Evolutionary conservation across 2,329 filamentous ascomycete genomes (phyloP), one percentile per base, ranked within the genome.

Genomic region (Pyrenophora tritici-repentis): DNA sequence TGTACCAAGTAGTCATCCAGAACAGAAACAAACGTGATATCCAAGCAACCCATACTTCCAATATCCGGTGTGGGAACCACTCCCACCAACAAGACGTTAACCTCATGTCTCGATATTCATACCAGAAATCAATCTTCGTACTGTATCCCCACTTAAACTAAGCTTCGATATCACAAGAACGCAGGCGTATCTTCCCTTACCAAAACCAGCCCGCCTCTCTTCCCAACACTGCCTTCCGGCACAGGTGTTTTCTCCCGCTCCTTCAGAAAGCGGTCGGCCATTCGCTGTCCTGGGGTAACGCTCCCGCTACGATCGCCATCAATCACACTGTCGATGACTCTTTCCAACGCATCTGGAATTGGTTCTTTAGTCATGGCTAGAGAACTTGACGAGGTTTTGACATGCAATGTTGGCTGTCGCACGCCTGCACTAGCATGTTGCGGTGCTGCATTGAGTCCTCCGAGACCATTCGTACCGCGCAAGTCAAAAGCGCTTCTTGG

Each of bases 401-500:
- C 10, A 10, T 53, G 41, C 10, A 59, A 18, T 4, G 26, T 37
- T 10, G 58, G 36, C 1, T 42, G 50, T n/a, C 41, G 38, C 16
- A 48, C 17, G 9, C 61, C 59, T 7, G 53, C 50, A 2, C 45
- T 33, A n/a, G 54, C 42, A 3, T 45, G 44, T 13, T 52, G 34
- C 1, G 42, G 18, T 22, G 38, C 18, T 2, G 43, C 47, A 0
- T 6, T 10, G 5, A 7, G 24, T 24, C 20, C 24, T 9, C 32
- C 42, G 1, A 44, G 20, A 2, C 22, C 41, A 8, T 31, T 46
- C 40, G 53, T 43, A 6, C 45, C 44, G 29, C 65, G 64, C 12
- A 74, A 58, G 35, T 74, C 68, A 24, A 72, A 67, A 7, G 71
- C 68, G 31, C 70, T 73, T 43, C 60, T 66, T 1, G 71, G 65